Base-by-base conservation (phyloP, 1,284 basidiomycete species). In the Moesziomyces sp. region DNA sequence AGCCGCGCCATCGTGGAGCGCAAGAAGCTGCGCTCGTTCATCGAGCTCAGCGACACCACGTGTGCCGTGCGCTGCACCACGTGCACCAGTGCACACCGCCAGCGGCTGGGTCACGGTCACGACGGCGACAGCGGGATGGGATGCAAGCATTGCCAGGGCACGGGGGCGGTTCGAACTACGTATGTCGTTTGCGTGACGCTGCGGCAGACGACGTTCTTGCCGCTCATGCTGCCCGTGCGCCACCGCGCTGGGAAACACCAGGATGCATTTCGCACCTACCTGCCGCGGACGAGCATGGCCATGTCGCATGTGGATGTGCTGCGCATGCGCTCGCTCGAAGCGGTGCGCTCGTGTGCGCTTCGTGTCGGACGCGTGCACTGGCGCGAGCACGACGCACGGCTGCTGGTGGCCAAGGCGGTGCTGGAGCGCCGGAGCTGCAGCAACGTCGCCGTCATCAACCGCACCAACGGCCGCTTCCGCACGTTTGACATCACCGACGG, bases 301-400 rank as follows among this genome's bases (percentile, higher is more conserved):
- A 93, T 92, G 65, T 92, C 92, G 42, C 92, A 85, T 63, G 93
- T 90, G 68, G 91, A 88, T 11, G 92, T 85, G 10, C 84, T 86
- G 77, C 86, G 87, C 23, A 86, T 89, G 16, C 88, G 88, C 3
- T 85, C 58, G 5, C 92, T 92, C 44, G 93, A 83, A 28, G 87
- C 84, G 10, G 82, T 84, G 60, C 87, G 87, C 6, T 58, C 65
- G 23, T 68, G 65, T 24, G 67, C 94, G 86, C 18, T 88, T 86
- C 26, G 87, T 85, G 76, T 90, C 88, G 75, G 89, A 86, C 92
- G 92, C 92, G 34, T 92, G 91, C 52, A 91, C 88, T 46, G 92
- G 87, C 28, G 92, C 89, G 70, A 91, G 89, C 52, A 93, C 90
- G 47, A 89, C 84, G 48, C 93, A 84, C 5, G 90, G 86, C 8